Evolutionary conservation across 2,329 filamentous ascomycete species (phyloP).

Genomic region (Parafenestella ontariensis): DNA sequence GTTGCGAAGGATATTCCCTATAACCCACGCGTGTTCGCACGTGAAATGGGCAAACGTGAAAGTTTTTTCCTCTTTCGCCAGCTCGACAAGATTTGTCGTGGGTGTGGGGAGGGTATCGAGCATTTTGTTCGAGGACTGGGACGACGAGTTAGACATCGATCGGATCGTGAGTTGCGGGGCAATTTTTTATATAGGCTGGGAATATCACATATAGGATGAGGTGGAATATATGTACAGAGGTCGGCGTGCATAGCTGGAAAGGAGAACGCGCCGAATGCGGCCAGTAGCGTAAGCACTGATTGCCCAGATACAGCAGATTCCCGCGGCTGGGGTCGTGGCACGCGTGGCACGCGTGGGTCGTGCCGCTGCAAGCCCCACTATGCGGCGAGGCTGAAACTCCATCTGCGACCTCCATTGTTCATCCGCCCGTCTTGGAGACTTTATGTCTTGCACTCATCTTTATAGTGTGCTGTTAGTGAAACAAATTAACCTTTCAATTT

Average conservation of each 20-base stretch:
- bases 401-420: background rate
- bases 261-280: slow-evolving; percentile 6
- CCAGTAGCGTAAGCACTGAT: slow-evolving; percentile 1
- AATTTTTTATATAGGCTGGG: background rate
- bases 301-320: slow-evolving; percentile 1
- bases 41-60: slow-evolving; percentile 66
- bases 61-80: slow-evolving; percentile 51
- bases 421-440: no score
- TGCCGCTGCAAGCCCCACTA: slow-evolving; percentile 14
- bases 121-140: slow-evolving; percentile 11
- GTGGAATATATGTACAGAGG: background rate
- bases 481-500: no score
- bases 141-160: background rate
- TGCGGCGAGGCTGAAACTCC: slow-evolving; percentile 4
- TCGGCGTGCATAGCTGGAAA: no score
- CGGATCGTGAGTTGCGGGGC: background rate
- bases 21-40: slow-evolving; percentile 67
- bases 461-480: no score
- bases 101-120: slow-evolving; percentile 40
- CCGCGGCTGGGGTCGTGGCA: slow-evolving; percentile 1
- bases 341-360: no score
- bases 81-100: slow-evolving; percentile 47
- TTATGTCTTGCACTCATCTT: no score
- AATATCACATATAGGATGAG: background rate
- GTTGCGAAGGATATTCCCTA: slow-evolving; percentile 69